These are phyloP conservation scores for Spathaspora gorwiae DNA, from an alignment of 805 yeast species.

Conservation along the genomic window DNA sequence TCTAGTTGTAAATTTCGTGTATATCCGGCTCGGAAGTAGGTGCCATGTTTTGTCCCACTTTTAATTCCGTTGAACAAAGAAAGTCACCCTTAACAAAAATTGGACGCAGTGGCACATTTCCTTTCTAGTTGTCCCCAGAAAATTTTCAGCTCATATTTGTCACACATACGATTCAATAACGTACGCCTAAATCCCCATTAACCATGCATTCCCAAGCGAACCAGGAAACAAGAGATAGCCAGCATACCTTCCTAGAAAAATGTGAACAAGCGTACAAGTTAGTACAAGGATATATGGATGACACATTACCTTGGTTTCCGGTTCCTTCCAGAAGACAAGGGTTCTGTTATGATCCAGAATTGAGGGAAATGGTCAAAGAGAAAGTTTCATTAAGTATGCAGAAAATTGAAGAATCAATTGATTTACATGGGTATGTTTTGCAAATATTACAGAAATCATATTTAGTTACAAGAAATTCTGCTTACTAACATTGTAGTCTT, in stretches of 20 bases:
- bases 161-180: no score
- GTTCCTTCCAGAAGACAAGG: constrained; percentile 13
- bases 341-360: constrained; percentile 17
- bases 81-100: no score
- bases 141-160: no score
- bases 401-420: constrained; percentile 24
- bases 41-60: no score
- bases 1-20: neutral
- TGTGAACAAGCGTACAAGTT: constrained; percentile 31
- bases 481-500: constrained; percentile 14
- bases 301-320: constrained; percentile 23
- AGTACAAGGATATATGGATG: constrained; percentile 27
- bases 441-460: neutral
- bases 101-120: no score
- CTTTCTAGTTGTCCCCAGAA: no score
- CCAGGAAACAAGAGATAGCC: constrained; percentile 4
- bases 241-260: constrained; percentile 10
- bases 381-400: constrained; percentile 24
- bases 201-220: neutral
- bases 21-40: neutral
- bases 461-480: neutral
- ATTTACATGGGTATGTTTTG: constrained; percentile 27
- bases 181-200: no score
- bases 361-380: constrained; percentile 22
- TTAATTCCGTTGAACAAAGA: no score